Conservation (phyloP, 164 flowering plant genomes). For the Platanus orientalis region DNA sequence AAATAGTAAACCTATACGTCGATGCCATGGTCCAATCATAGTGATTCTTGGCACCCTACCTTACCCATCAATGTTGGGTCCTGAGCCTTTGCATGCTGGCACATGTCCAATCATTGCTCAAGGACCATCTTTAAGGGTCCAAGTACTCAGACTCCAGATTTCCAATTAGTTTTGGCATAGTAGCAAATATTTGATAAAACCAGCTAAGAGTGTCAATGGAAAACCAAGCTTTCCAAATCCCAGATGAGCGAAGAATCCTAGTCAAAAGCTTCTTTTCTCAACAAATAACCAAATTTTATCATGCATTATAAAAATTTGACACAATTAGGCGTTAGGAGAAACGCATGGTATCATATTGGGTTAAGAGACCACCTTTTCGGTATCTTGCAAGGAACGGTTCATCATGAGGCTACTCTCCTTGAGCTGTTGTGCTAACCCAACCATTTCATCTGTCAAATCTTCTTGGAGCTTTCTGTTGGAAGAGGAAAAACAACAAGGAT, state of each 20-base stretch:
- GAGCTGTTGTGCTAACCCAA: constrained; percentile 76
- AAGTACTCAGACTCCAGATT: too few relatives aligned
- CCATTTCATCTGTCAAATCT: constrained; percentile 98
- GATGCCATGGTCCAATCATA: too few relatives aligned
- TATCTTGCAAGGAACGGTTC: constrained; percentile 65
- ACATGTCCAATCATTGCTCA: too few relatives aligned
- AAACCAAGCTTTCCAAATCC: not conserved
- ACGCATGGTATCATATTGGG: not conserved
- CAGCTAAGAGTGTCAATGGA: too few relatives aligned
- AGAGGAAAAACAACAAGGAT: not conserved
- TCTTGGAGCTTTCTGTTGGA: constrained; percentile 84
- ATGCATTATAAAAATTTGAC: too few relatives aligned
- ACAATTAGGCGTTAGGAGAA: not conserved
- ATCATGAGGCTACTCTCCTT: constrained; percentile 88
- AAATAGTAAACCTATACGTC: too few relatives aligned
- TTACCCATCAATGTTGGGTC: too few relatives aligned
- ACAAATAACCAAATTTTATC: not conserved
- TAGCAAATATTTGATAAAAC: too few relatives aligned
- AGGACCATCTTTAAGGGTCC: too few relatives aligned
- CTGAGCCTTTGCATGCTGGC: too few relatives aligned
- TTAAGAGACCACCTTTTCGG: constrained; percentile 58
- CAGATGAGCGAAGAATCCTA: not conserved
- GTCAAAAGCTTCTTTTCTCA: not conserved
- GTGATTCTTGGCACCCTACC: too few relatives aligned
- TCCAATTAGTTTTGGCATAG: too few relatives aligned